Conservation (phyloP, 495 filamentous ascomycete species). For the Hypoxylon subgilvum region DNA sequence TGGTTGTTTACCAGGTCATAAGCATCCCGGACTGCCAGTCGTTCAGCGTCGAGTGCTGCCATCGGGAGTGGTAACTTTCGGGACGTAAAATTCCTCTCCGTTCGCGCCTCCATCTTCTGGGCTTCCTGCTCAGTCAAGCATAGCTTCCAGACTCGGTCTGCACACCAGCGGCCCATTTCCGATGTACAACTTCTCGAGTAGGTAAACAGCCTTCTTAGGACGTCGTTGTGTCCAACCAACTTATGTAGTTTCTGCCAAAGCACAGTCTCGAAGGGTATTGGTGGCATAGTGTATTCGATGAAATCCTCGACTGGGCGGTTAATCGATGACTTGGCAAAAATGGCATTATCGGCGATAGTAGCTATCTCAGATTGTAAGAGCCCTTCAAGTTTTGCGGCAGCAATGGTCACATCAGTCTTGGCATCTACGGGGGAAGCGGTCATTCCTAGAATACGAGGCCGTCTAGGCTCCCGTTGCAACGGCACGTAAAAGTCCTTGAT, state of each 20-base stretch:
- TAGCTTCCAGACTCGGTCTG: slow-evolving; percentile 80
- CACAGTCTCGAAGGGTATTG: slow-evolving; percentile 63
- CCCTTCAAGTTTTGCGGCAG: slow-evolving; percentile 78
- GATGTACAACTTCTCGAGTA: slow-evolving; percentile 64
- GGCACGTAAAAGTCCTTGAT: slow-evolving; percentile 82
- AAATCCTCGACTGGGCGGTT: slow-evolving; percentile 41
- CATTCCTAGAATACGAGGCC: slow-evolving; percentile 92
- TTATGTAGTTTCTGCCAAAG: slow-evolving; percentile 64
- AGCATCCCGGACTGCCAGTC: slow-evolving; percentile 64
- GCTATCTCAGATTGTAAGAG: slow-evolving; percentile 82
- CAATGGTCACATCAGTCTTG: slow-evolving; percentile 69
- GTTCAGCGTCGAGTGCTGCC: slow-evolving; percentile 48
- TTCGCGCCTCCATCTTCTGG: slow-evolving; percentile 65
- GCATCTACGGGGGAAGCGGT: slow-evolving; percentile 96
- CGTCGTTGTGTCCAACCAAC: slow-evolving; percentile 61
- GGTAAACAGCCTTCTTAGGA: slow-evolving; percentile 64
- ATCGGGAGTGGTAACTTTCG: slow-evolving; percentile 42
- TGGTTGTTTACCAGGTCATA: slow-evolving; percentile 61
- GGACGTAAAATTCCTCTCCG: slow-evolving; percentile 51
- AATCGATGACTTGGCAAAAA: slow-evolving; percentile 60
- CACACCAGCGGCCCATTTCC: slow-evolving; percentile 83
- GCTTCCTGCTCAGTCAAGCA: slow-evolving; percentile 70
- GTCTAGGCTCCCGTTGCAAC: slow-evolving; percentile 44
- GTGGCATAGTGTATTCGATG: slow-evolving; percentile 62
- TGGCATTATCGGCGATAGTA: slow-evolving; percentile 71